A percentile compares a stretch with the other conserved stretches of the same genome.
Evolutionary conservation across 305 asterid species (phyloP).

Genomic region (Fraxinus albicans): DNA sequence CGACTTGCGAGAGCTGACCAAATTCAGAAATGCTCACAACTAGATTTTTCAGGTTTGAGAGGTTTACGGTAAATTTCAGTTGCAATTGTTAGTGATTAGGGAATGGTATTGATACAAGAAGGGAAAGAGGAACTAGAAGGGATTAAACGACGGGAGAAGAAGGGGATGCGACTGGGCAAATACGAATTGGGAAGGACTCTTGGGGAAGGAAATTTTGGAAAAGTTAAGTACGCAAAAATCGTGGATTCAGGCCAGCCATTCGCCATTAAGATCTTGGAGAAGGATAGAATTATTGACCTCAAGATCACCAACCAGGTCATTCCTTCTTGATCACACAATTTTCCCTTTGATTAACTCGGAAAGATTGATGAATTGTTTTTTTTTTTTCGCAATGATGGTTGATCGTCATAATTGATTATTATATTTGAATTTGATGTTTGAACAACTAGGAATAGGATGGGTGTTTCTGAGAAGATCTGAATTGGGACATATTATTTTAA

Average conservation of each 20-base stretch:
- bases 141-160: slow-evolving; percentile 18
- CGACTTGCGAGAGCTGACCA: background rate
- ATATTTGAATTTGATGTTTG: background rate
- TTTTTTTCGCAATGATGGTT: background rate
- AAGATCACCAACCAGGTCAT: slow-evolving; percentile 73
- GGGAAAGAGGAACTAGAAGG: background rate
- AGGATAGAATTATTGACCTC: slow-evolving; percentile 63
- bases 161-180: slow-evolving; percentile 69
- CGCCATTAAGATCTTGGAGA: slow-evolving; percentile 82
- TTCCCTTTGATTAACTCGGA: background rate
- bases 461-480: background rate
- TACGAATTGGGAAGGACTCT: slow-evolving; percentile 81
- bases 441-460: background rate
- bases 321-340: background rate
- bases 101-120: background rate
- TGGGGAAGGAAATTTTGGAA: slow-evolving; percentile 93
- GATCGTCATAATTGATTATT: background rate
- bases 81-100: background rate
- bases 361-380: background rate
- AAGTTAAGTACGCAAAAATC: slow-evolving; percentile 75
- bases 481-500: background rate
- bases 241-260: slow-evolving; percentile 57
- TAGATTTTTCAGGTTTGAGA: background rate
- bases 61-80: background rate
- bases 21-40: background rate